Evolutionary conservation across 164 flowering plant species (phyloP).

Genomic region (Vitis rotundifolia): DNA sequence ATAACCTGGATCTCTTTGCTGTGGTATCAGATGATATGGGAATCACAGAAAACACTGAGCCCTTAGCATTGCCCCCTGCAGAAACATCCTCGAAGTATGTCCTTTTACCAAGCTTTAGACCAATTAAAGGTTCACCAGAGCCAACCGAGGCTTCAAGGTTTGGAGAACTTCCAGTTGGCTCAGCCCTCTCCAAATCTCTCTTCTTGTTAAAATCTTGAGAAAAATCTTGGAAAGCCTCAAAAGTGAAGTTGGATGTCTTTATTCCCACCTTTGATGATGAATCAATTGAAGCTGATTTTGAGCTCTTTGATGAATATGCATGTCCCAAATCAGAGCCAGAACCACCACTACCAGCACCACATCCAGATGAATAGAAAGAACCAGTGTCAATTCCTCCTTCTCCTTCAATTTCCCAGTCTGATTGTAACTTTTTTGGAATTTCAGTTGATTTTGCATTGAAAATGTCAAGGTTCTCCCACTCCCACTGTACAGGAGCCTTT

Average conservation of each 20-base stretch:
- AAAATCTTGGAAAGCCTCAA: constrained; percentile 28
- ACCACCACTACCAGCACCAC: constrained; percentile 35
- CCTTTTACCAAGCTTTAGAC: constrained; percentile 79
- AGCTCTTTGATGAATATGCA: constrained; percentile 59
- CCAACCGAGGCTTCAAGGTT: constrained; percentile 47
- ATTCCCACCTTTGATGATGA: constrained; percentile 53
- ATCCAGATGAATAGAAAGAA: constrained; percentile 47
- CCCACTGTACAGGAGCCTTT: constrained; percentile 50
- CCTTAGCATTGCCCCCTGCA: constrained; percentile 33
- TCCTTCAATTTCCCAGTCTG: constrained; percentile 51
- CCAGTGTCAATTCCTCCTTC: constrained; percentile 53
- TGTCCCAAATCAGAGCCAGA: constrained; percentile 56
- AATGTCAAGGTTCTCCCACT: constrained; percentile 49
- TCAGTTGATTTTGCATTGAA: constrained; percentile 34
- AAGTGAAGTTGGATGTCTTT: constrained; percentile 36
- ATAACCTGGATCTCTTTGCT: constrained; percentile 50
- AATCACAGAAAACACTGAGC: constrained; percentile 31
- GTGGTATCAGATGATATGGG: constrained; percentile 33
- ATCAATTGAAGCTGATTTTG: constrained; percentile 61
- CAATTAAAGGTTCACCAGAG: constrained; percentile 64
- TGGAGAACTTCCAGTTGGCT: constrained; percentile 39
- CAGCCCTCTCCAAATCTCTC: constrained; percentile 29
- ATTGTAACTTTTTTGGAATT: constrained; percentile 28
- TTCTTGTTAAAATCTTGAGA: constrained; percentile 29
- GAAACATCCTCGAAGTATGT: constrained; percentile 69